Percentiles rank a stretch among this genome's conserved stretches.
Conservation (phyloP, 352 stramenopile genomes). For the Phytopythium boreale region DNA sequence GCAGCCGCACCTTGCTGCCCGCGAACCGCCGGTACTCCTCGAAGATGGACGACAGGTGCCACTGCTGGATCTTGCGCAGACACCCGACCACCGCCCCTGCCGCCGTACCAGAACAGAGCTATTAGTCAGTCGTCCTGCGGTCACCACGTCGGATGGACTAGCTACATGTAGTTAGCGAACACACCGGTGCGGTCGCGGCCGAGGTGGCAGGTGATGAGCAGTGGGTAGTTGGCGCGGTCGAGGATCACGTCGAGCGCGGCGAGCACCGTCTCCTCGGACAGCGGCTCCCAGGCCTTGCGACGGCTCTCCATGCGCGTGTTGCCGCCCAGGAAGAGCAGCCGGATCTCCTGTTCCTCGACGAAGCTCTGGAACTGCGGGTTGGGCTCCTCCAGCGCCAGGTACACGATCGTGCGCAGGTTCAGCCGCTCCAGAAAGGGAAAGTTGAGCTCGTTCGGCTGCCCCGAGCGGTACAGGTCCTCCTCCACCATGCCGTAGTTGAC, state of each 20-base stretch:
- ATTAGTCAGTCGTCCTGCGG: background rate
- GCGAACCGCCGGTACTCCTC: constrained; percentile 92
- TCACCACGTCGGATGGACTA: background rate
- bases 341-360: constrained; percentile 90
- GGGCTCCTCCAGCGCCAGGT: constrained; percentile 87
- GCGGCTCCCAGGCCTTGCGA: constrained; percentile 83
- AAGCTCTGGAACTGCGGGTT: constrained; percentile 90
- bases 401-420: constrained; percentile 90
- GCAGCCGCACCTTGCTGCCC: constrained; percentile 86
- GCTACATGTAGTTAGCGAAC: background rate
- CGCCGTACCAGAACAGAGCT: background rate
- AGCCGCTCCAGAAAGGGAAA: constrained; percentile 91
- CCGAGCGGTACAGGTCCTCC: constrained; percentile 89
- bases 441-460: constrained; percentile 91
- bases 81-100: constrained; percentile 85
- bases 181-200: constrained; percentile 87
- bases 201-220: constrained; percentile 91
- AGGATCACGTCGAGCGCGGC: constrained; percentile 88
- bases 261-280: constrained; percentile 89
- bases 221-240: constrained; percentile 86
- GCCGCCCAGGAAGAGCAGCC: constrained; percentile 82
- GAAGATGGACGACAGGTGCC: constrained; percentile 92
- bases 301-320: constrained; percentile 88
- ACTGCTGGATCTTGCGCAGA: constrained; percentile 91
- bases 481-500: constrained; percentile 93